Evolutionary conservation across 495 filamentous ascomycete genomes (phyloP), one percentile per base, ranked within the genome.

Genomic region (Xylaria sp.): DNA sequence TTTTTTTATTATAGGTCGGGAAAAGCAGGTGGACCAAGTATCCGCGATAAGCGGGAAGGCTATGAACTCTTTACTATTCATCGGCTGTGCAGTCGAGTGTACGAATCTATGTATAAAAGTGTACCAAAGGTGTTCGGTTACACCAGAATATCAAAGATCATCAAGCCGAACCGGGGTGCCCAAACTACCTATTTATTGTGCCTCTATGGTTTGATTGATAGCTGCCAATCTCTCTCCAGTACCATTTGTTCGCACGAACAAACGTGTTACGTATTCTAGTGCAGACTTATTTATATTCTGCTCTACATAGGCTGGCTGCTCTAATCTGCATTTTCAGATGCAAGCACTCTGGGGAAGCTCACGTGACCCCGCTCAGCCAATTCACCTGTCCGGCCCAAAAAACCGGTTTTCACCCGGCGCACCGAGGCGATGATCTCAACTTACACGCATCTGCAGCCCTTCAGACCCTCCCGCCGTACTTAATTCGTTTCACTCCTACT

Each of bases 21-120:
- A 94, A 92, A 75, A 85, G 89, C 80, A 93, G 92, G 63, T 97
- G 95, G 96, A 94, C 90, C 83, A 93, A 93, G 79, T 99, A 88
- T 88, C 96, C 96, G 75, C 94, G 85, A 85, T 91, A 81, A 80
- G 64, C 67, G 43, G 71, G 57, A 58, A 46, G 15, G 19, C n/a
- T 8, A 24, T 31, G 21, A 24, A 3, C 9, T 35, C 19, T 33
- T 46, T 35, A 24, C 35, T 37, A 48, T 74, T 71, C 55, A 67
- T 71, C 61, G 44, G 59, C 64, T 53, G 17, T 71, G 50, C 72
- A 75, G 59, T 69, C 68, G 71, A 73, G 31, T 79, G 77, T 78
- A 80, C 61, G 73, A 75, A 75, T 70, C 63, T 46, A 71, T 76
- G 71, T 73, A 73, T 75, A 48, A 76, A 68, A 46, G 43, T 58